Percentiles rank a stretch among this genome's conserved stretches.
phyloP scores from a whole-genome alignment of 805 yeast genomes.

The Kodamaea kakaduensis region DNA sequence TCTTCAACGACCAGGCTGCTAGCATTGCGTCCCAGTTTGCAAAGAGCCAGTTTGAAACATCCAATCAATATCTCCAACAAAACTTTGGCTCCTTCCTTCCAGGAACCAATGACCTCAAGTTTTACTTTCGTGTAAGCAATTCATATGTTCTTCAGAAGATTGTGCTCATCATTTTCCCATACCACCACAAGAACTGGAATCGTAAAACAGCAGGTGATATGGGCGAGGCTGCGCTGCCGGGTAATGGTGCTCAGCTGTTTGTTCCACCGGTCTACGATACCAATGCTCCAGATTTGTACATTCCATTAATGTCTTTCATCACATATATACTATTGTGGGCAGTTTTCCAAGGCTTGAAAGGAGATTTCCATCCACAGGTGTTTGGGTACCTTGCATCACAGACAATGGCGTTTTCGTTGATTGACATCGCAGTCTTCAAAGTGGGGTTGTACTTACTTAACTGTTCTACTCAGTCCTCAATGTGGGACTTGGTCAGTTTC shows the following conservation, averaged over 20 bases:
- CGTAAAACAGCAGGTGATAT: slow-evolving; percentile 38
- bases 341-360: slow-evolving; percentile 76
- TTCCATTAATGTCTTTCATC: slow-evolving; percentile 89
- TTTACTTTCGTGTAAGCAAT: slow-evolving; percentile 90
- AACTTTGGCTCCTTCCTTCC: slow-evolving; percentile 55
- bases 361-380: slow-evolving; percentile 89
- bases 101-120: slow-evolving; percentile 57
- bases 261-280: slow-evolving; percentile 81
- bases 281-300: slow-evolving; percentile 94
- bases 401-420: slow-evolving; percentile 73
- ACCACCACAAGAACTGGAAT: slow-evolving; percentile 79
- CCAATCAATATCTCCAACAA: slow-evolving; percentile 74
- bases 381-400: slow-evolving; percentile 84
- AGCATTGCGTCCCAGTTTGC: slow-evolving; percentile 87
- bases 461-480: slow-evolving; percentile 53
- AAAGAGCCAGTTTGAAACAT: slow-evolving; percentile 75
- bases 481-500: slow-evolving; percentile 83
- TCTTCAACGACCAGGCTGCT: slow-evolving; percentile 75
- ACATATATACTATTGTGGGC: slow-evolving; percentile 86
- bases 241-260: slow-evolving; percentile 30
- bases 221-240: slow-evolving; percentile 25
- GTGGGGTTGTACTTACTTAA: slow-evolving; percentile 78
- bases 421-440: slow-evolving; percentile 74
- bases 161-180: slow-evolving; percentile 76
- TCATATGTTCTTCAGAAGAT: slow-evolving; percentile 76